A percentile compares a stretch with the other conserved stretches of the same genome.
Evolutionary conservation across 208 protist species (phyloP).

Genomic region (Trypanosoma avium): DNA sequence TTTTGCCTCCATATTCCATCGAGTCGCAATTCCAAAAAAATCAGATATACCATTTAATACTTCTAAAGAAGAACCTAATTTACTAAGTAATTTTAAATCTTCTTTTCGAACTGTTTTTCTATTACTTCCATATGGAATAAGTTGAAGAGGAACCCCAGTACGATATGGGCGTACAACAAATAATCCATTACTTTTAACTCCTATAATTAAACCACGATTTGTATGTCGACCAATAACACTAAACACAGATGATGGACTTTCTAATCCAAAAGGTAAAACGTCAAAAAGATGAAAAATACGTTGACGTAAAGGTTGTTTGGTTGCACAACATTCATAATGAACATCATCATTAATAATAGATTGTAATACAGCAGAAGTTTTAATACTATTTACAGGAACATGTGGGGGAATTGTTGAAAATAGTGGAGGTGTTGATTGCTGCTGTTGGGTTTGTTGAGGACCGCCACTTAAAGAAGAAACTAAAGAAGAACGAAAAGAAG

Average conservation of each 20-base stretch:
- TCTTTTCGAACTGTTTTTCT: conserved; percentile 1
- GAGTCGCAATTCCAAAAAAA: conserved; percentile 3
- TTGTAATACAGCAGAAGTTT: background rate
- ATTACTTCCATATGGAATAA: conserved; percentile 10
- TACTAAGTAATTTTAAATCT: background rate
- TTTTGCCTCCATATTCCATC: background rate
- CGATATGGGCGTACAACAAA: conserved; percentile 47
- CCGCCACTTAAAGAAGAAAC: background rate
- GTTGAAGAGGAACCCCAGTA: conserved; percentile 19
- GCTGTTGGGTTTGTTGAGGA: no score
- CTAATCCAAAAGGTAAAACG: conserved; percentile 61
- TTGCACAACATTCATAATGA: conserved; percentile 51
- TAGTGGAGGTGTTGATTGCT: no score
- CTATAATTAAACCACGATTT: conserved; percentile 45
- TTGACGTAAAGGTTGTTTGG: conserved; percentile 32
- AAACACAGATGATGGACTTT: conserved; percentile 47
- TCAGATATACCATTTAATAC: background rate
- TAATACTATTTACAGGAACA: no score
- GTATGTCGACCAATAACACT: conserved; percentile 56
- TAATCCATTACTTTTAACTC: conserved; percentile 33
- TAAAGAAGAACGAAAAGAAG: background rate
- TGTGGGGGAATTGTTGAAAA: background rate
- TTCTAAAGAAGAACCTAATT: background rate
- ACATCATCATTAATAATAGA: conserved; percentile 24
- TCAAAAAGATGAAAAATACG: conserved; percentile 54